Base-by-base conservation (phyloP, 139 green algal species). In the Chlorella sp. region DNA sequence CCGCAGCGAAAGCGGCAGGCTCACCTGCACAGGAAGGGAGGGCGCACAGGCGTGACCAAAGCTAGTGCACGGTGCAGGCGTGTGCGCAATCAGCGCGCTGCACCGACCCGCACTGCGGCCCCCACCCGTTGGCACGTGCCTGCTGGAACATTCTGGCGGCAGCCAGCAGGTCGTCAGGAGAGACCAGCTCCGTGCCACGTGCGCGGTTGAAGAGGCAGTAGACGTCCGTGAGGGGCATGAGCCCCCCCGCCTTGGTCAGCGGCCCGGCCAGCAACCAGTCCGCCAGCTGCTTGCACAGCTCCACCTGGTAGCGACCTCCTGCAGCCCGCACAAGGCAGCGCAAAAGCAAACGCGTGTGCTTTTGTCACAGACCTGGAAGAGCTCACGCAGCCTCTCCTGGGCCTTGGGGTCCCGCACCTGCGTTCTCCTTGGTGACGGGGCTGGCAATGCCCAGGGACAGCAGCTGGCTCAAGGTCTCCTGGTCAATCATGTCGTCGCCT, bases 171-270 rank as follows among this genome's bases (percentile, higher is more conserved):
- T 99, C 95, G 31, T 97, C 92, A 0, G 95, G 95, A 0, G 94
- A 97, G 22, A 98, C 83, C 2, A 98, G 87, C 85, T 98, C 95
- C 3, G 81, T 88, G 20, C 94, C 92, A 0, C 95, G 73, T 0
- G 93, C 95, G 10, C 94, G 74, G 74, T 97, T 98, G 86, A 95
- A 98, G 24, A 97, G 74, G 86, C 91, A 97, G 87, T 96, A 99
- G 60, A 92, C 90, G 67, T 99, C 95, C 30, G 91, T 80, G 66
- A 98, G 80, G 5, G 90, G 78, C 80, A 98, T 86, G 62, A 97
- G 86, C 49, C 93, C 95, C 14, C 92, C 91, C 0, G 71, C 75
- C 4, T 70, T 73, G 30, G 82, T 69, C 42, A 98, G 66, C 17
- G 49, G 72, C 27, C 69, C n/a, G 5, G 3, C 67, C 31, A 23